phyloP scores from a whole-genome alignment of 495 filamentous ascomycete species.

The Lasiosphaeris hirsuta region DNA sequence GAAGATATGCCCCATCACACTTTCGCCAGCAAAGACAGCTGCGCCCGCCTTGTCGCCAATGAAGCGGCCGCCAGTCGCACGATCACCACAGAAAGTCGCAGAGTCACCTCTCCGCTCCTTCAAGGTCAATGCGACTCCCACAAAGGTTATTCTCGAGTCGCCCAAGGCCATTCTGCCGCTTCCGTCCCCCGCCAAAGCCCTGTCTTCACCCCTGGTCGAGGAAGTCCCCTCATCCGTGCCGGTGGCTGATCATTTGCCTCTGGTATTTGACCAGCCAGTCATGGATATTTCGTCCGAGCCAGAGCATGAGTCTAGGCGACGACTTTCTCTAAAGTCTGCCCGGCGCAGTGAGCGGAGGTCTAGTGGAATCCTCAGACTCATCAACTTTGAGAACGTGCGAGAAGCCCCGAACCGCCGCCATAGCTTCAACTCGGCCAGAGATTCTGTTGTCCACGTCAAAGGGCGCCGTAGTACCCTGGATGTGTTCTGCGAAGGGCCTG shows the following conservation, averaged over 20 bases:
- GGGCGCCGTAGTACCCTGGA: constrained; percentile 23
- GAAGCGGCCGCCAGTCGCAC: constrained; percentile 16
- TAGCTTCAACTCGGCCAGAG: constrained; percentile 21
- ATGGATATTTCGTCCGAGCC: constrained; percentile 16
- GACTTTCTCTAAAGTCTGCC: constrained; percentile 26
- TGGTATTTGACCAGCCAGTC: constrained; percentile 32
- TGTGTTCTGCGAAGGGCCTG: constrained; percentile 1
- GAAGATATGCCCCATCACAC: constrained; percentile 16
- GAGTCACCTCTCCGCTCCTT: constrained; percentile 26
- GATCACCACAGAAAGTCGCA: constrained; percentile 25
- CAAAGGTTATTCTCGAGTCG: constrained; percentile 27
- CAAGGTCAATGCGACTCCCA: constrained; percentile 25
- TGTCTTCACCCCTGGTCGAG: constrained; percentile 8
- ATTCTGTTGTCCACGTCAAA: constrained; percentile 2
- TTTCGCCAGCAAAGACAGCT: constrained; percentile 17
- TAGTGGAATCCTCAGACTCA: constrained; percentile 16
- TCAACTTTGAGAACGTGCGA: constrained; percentile 15
- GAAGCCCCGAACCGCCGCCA: constrained; percentile 26
- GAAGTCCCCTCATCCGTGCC: background rate
- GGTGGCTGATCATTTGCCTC: constrained; percentile 15
- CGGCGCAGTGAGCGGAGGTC: constrained; percentile 27
- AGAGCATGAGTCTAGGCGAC: constrained; percentile 26
- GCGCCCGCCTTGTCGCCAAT: constrained; percentile 18
- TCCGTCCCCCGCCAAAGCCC: constrained; percentile 17
- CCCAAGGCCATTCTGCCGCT: constrained; percentile 18